Evolutionary conservation across 1,284 basidiomycete genomes (phyloP).

Genomic region (Ustilago esculenta): DNA sequence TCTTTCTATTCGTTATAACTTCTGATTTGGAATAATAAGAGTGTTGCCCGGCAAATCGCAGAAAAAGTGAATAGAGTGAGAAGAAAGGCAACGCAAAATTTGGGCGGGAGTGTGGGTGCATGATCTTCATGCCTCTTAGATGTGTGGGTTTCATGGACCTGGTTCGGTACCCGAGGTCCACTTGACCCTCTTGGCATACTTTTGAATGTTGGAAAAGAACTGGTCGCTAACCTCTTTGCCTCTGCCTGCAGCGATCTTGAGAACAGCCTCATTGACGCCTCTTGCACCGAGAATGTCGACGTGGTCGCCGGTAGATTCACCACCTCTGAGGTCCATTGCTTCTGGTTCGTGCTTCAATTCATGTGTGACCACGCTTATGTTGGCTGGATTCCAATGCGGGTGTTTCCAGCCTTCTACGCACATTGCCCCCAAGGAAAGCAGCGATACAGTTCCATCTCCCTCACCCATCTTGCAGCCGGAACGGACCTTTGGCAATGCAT

Average conservation of each 20-base stretch:
- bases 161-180: conserved; percentile 35
- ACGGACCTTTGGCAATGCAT: conserved; percentile 51
- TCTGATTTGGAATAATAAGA: no score
- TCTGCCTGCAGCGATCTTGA: conserved; percentile 82
- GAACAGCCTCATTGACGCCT: conserved; percentile 86
- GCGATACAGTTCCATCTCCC: conserved; percentile 93
- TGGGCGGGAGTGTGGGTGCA: no score
- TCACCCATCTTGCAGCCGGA: conserved; percentile 64
- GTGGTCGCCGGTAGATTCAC: conserved; percentile 74
- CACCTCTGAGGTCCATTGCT: conserved; percentile 80
- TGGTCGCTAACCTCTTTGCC: conserved; percentile 70
- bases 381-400: conserved; percentile 90
- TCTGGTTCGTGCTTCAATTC: conserved; percentile 89
- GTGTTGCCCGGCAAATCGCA: no score
- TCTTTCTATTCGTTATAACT: no score
- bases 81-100: no score
- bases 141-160: conserved; percentile 30
- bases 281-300: conserved; percentile 92
- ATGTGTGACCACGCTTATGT: conserved; percentile 79
- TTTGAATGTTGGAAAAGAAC: conserved; percentile 80
- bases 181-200: conserved; percentile 46
- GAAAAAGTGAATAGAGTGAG: no score
- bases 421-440: conserved; percentile 91
- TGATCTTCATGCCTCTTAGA: no score
- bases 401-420: conserved; percentile 91